Evolutionary conservation across 495 filamentous ascomycete genomes (phyloP), one percentile per base, ranked within the genome.

Genomic region (Viridothelium virens): DNA sequence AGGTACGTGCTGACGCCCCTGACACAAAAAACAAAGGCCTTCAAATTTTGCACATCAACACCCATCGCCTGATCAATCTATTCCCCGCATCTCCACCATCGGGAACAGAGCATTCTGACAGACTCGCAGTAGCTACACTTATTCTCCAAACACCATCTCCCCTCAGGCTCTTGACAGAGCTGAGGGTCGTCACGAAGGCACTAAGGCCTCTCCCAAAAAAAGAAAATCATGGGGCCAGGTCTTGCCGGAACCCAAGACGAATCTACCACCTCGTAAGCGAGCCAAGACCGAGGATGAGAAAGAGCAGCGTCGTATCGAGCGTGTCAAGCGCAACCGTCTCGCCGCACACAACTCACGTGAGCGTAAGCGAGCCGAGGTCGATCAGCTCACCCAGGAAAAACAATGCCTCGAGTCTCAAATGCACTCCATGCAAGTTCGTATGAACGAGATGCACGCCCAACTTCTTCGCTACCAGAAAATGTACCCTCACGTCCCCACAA

Each of bases 191-290:
- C 47, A 16, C 25, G 47, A 65, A 14, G 37, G 31, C 64, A 25
- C 25, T 36, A 34, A 95, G 90, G 81, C 85, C 87, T 3, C 5
- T 2, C 77, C 82, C 48, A 97, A 97, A 87, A 98, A 98, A 84
- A 83, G 94, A 76, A 98, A 97, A 82, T 96, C 93, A 66, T 98
- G 94, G 94, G 94, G 94, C 70, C 94, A 98, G 79, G 89, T 95
- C 79, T 87, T 98, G 56, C 94, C 94, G 34, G 90, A 91, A 71
- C 94, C 94, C 31, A 98, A 94, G 84, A 98, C 94, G 48, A 96
- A 95, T 71, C 84, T 98, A 37, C 94, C 94, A 70, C 94, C 94
- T 65, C 87, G 93, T 66, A 98, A 98, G 85, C 92, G 94, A 67
- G 94, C 94, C 71, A 98, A 97, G 84, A 98, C 94, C 37, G 92